Evolutionary conservation across 495 filamentous ascomycete genomes (phyloP), one percentile per base, ranked within the genome.

Genomic region (Entonaema liquescens): DNA sequence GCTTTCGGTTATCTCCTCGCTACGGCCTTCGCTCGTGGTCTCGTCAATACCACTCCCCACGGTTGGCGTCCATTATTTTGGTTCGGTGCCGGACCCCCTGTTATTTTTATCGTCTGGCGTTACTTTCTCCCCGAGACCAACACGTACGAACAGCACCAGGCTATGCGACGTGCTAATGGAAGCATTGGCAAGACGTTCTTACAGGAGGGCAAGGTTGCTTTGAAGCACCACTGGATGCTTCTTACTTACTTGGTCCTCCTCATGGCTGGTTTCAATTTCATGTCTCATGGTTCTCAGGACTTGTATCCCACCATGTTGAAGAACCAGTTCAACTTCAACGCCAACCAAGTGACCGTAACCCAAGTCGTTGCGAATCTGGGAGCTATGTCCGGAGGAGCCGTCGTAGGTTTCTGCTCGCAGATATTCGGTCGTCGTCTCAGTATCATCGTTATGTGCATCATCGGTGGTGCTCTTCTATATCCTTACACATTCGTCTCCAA

Each of bases 281-380:
- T 95, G 92, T 93, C 92, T 23, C 94, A 97, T 75, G 94, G 94
- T 66, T 94, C 91, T 4, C 94, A 97, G 78, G 94, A 97, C 79
- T 81, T 97, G 19, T 97, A 97, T 76, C 94, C 94, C 0, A 94
- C 92, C 12, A 89, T 97, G 88, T 78, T 97, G 12, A 75, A 86
- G 56, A 90, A 89, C 73, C 91, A 97, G 78, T 95, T 90, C 80
- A 81, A 82, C 59, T 95, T 96, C 80, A 84, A 81, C 12, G 58
- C 86, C 60, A 84, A 94, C 74, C 86, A 86, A 29, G 90, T 96
- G 5, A 95, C 93, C 0, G 86, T 95, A 5, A 94, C 91, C 12
- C 92, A 95, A 73, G 90, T 97, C 8, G 89, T 95, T 13, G 91
- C 92, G 19, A 95, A 97, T 77, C 82, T 94, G 0, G 93, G 93